These are phyloP conservation scores for Pythium apleroticum DNA, from an alignment of 352 stramenopile genomes.

Conservation along the genomic window DNA sequence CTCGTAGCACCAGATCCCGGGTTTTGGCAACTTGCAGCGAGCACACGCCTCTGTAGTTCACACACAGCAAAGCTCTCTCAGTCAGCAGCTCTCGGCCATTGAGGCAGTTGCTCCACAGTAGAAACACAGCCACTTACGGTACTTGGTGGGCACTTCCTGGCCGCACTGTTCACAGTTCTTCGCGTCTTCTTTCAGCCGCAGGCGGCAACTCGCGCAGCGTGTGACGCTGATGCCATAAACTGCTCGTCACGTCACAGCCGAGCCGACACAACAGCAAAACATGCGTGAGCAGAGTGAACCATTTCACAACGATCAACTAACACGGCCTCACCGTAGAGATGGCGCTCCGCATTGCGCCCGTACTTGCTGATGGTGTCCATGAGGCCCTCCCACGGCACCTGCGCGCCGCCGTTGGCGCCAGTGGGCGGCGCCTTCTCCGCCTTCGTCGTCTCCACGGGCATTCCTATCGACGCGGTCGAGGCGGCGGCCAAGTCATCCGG, in stretches of 20 bases:
- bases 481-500: background rate
- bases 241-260: constrained; percentile 18
- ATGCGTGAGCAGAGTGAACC: background rate
- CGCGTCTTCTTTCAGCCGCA: constrained; percentile 34
- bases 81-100: background rate
- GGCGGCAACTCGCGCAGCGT: constrained; percentile 47
- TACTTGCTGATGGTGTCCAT: constrained; percentile 39
- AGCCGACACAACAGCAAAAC: background rate
- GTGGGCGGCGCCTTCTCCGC: background rate
- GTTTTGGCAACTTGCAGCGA: constrained; percentile 37
- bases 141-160: constrained; percentile 27
- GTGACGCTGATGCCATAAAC: constrained; percentile 64
- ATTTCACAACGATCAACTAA: background rate
- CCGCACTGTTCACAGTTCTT: constrained; percentile 45
- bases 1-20: constrained; percentile 63
- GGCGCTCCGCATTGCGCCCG: constrained; percentile 46
- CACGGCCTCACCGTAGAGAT: constrained; percentile 46
- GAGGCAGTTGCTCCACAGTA: too few relatives aligned
- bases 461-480: background rate
- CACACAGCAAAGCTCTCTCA: constrained; percentile 1
- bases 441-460: background rate
- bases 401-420: background rate
- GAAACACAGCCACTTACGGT: constrained; percentile 23
- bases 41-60: constrained; percentile 39
- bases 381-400: constrained; percentile 8